These are phyloP conservation scores for Vitis vinifera DNA, from an alignment of 164 flowering plant species.

Conservation along the genomic window ASM3070453v1 NC_081813.1:8716501-8717000, in stretches of 20 bases:
- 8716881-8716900: constrained; percentile 76
- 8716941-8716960: constrained; percentile 81
- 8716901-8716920: constrained; percentile 81
- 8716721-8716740: constrained; percentile 41
- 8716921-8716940: constrained; percentile 72
- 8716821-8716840: background rate
- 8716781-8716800: background rate
- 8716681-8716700: constrained; percentile 78
- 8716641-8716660: constrained; percentile 35
- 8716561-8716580: constrained; percentile 9
- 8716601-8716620: background rate
- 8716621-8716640: background rate
- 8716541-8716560: constrained; percentile 60
- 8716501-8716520: background rate
- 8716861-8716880: constrained; percentile 60
- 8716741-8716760: background rate
- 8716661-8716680: constrained; percentile 61
- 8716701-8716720: constrained; percentile 73
- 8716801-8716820: background rate
- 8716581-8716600: background rate
- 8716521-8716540: constrained; percentile 60
- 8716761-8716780: background rate
- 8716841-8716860: background rate
- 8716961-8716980: constrained; percentile 6
- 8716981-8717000: background rate